phyloP scores from a whole-genome alignment of 2,329 filamentous ascomycete genomes.

The Pseudopithomyces maydicus region DNA sequence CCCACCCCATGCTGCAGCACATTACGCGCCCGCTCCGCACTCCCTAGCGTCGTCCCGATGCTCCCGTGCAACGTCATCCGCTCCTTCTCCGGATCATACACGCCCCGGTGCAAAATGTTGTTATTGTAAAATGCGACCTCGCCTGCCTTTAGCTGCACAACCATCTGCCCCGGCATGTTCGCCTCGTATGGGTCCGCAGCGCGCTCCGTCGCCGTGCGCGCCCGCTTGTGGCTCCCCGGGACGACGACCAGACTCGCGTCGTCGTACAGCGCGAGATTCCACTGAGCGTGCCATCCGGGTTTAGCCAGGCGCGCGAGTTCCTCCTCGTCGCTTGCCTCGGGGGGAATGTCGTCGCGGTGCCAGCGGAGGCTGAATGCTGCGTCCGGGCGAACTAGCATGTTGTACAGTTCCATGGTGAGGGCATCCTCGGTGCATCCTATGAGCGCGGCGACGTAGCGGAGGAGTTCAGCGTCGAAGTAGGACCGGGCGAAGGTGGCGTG shows the following conservation, averaged over 20 bases:
- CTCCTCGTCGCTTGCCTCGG: conserved; percentile 67
- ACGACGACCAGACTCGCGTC: conserved; percentile 75
- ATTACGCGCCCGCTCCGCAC: conserved; percentile 66
- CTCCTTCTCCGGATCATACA: conserved; percentile 64
- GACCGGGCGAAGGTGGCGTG: conserved; percentile 65
- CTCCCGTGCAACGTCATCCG: conserved; percentile 75
- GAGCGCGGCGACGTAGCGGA: conserved; percentile 68
- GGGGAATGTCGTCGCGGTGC: conserved; percentile 83
- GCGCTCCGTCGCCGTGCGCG: conserved; percentile 73
- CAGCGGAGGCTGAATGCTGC: conserved; percentile 75
- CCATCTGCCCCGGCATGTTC: conserved; percentile 65
- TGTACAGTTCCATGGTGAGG: conserved; percentile 86
- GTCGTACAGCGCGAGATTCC: conserved; percentile 80
- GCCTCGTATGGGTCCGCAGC: conserved; percentile 68
- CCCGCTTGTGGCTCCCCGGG: conserved; percentile 74
- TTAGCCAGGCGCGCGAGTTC: conserved; percentile 66
- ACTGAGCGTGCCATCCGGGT: conserved; percentile 78
- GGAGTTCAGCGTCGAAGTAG: conserved; percentile 73
- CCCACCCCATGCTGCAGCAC: conserved; percentile 77
- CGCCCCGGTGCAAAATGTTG: conserved; percentile 79
- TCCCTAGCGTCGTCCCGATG: conserved; percentile 65
- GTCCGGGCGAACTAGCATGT: conserved; percentile 78
- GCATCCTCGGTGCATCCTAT: conserved; percentile 60
- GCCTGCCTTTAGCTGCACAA: conserved; percentile 71
- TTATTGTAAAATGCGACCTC: conserved; percentile 90